A percentile compares a stretch with the other conserved stretches of the same genome.
These are phyloP conservation scores for Heliamphora exappendiculata DNA, from an alignment of 148 eudicot species.

Conservation along the genomic window DNA sequence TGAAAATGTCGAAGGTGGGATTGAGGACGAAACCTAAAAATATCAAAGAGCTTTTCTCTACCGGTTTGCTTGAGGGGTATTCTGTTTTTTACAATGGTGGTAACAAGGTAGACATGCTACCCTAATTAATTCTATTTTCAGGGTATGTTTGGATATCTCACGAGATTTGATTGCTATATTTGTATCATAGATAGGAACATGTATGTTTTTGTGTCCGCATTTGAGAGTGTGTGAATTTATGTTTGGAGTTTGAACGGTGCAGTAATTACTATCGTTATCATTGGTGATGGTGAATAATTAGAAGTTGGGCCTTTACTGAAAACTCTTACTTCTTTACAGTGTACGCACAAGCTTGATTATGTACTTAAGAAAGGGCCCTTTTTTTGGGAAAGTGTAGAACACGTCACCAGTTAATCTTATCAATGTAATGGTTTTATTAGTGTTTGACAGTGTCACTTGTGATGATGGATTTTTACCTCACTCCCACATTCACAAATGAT, in stretches of 20 bases:
- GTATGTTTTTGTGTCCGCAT: background rate
- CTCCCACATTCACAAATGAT: background rate
- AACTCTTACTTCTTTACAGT: background rate
- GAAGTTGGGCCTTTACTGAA: background rate
- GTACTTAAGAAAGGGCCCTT: background rate
- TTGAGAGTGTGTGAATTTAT: background rate
- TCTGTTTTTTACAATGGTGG: slow-evolving; percentile 71
- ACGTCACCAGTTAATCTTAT: background rate
- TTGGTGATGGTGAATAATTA: background rate
- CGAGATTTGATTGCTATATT: background rate
- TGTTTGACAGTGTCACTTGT: background rate
- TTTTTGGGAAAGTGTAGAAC: background rate
- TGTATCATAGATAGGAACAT: background rate
- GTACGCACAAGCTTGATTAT: background rate
- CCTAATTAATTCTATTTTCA: background rate
- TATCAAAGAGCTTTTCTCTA: slow-evolving; percentile 61
- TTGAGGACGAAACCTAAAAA: slow-evolving; percentile 37
- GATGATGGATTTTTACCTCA: background rate
- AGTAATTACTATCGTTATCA: background rate
- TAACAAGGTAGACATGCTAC: slow-evolving; percentile 44
- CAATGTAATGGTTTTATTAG: background rate
- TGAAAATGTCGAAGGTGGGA: slow-evolving; percentile 48
- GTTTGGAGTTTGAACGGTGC: background rate
- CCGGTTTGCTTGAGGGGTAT: slow-evolving; percentile 85
- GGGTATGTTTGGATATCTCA: background rate